These are phyloP conservation scores for Neodidymelliopsis sp. DNA, from an alignment of 2,329 filamentous ascomycete species.

Conservation along the genomic window DNA sequence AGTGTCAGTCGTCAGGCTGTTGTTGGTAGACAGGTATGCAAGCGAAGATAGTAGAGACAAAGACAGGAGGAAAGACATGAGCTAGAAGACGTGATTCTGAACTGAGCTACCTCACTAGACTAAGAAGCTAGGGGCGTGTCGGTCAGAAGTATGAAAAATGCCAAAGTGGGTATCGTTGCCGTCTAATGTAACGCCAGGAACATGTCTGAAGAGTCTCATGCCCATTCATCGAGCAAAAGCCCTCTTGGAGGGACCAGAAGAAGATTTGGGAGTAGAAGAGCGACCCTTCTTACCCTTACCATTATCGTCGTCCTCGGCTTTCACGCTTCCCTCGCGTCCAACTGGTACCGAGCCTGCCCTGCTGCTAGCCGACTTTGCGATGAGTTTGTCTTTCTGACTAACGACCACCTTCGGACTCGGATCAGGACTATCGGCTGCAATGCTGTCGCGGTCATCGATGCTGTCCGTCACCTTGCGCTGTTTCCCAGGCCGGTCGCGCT, in stretches of 20 bases:
- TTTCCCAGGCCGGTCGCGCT: constrained; percentile 48
- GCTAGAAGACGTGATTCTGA: constrained; percentile 19
- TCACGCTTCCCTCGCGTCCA: constrained; percentile 59
- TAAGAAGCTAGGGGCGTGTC: constrained; percentile 26
- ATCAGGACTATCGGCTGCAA: constrained; percentile 48
- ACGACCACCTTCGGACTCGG: constrained; percentile 47
- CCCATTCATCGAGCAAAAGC: constrained; percentile 25
- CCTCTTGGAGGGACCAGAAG: constrained; percentile 21
- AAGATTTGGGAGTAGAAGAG: constrained; percentile 34
- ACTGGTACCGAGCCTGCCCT: constrained; percentile 55
- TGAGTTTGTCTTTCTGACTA: constrained; percentile 43
- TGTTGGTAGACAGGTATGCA: neutral
- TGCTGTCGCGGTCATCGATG: constrained; percentile 49
- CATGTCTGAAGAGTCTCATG: neutral
- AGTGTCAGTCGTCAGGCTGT: constrained; percentile 8
- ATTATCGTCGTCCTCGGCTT: constrained; percentile 57
- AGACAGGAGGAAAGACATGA: constrained; percentile 1
- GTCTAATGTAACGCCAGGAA: constrained; percentile 20
- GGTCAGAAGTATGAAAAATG: constrained; percentile 20
- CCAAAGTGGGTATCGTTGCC: constrained; percentile 30
- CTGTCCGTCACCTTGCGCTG: constrained; percentile 45
- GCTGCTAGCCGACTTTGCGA: constrained; percentile 51
- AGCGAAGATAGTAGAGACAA: neutral
- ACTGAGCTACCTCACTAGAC: constrained; percentile 26
- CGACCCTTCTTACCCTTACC: constrained; percentile 54